A percentile compares a stretch with the other conserved stretches of the same genome.
These are phyloP conservation scores for Penicillium argentinense DNA, from an alignment of 495 filamentous ascomycete genomes.

Conservation along the genomic window DNA sequence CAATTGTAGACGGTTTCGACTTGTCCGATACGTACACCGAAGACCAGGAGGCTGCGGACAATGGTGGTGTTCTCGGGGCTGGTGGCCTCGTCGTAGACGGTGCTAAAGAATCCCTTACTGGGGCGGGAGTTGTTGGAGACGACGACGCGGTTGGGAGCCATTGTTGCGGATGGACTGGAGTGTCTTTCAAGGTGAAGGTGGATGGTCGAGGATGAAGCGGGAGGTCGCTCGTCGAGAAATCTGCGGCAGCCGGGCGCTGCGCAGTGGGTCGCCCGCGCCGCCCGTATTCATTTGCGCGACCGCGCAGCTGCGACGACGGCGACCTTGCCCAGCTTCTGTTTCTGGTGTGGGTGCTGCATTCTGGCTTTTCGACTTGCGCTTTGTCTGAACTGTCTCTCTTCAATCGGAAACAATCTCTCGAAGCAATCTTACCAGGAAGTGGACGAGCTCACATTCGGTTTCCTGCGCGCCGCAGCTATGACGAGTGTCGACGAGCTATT, in stretches of 20 bases:
- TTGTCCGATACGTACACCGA: slow-evolving; percentile 58
- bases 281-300: slow-evolving; percentile 40
- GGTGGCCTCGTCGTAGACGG: slow-evolving; percentile 62
- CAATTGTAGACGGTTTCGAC: not conserved
- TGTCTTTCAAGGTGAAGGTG: slow-evolving; percentile 3
- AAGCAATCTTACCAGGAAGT: no score
- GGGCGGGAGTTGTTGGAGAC: slow-evolving; percentile 33
- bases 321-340: no score
- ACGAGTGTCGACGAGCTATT: slow-evolving; percentile 80
- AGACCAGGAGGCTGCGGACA: slow-evolving; percentile 69
- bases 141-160: slow-evolving; percentile 46
- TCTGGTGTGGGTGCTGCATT: no score
- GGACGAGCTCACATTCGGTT: not conserved
- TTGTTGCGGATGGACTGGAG: slow-evolving; percentile 19
- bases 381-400: no score
- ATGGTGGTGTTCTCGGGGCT: slow-evolving; percentile 73
- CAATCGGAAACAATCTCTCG: no score
- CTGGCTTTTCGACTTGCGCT: no score
- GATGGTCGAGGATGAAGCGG: slow-evolving; percentile 9
- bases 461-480: slow-evolving; percentile 49
- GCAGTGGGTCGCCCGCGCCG: slow-evolving; percentile 31
- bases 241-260: slow-evolving; percentile 39
- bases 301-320: slow-evolving; percentile 12
- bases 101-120: slow-evolving; percentile 50
- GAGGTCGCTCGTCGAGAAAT: slow-evolving; percentile 39